These are phyloP conservation scores for Euphorbia schlechtendalii DNA, from an alignment of 441 rosid species.

Conservation along the genomic window DNA sequence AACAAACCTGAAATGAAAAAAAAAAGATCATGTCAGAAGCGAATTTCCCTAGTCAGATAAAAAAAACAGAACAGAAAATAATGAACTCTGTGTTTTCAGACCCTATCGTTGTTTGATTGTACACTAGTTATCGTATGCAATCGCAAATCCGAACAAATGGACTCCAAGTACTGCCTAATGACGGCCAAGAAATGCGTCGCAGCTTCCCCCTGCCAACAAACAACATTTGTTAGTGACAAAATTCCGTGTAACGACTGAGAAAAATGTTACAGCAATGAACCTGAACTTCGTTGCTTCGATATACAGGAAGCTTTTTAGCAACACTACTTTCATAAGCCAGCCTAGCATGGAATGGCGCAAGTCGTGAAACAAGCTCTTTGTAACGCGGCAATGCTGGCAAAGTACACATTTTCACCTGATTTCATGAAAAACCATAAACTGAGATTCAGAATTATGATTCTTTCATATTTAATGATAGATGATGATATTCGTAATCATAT, in stretches of 20 bases:
- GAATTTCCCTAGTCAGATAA: too few species aligned
- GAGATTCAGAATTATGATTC: background rate
- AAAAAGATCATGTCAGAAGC: slow-evolving; percentile 12
- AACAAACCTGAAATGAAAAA: slow-evolving; percentile 59
- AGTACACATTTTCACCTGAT: slow-evolving; percentile 48
- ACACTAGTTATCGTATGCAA: slow-evolving; percentile 91
- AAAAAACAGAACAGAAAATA: background rate
- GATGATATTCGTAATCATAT: too few species aligned
- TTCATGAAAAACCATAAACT: slow-evolving; percentile 1
- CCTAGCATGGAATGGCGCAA: slow-evolving; percentile 65
- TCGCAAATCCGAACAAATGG: slow-evolving; percentile 75
- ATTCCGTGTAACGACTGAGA: background rate
- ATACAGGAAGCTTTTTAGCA: slow-evolving; percentile 70
- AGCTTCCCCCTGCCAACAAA: slow-evolving; percentile 60
- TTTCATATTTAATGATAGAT: background rate
- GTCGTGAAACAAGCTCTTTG: slow-evolving; percentile 67
- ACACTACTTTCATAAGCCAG: slow-evolving; percentile 47
- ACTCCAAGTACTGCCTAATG: slow-evolving; percentile 74
- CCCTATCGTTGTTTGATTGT: slow-evolving; percentile 91
- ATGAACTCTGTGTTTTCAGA: slow-evolving; percentile 26
- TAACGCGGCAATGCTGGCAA: slow-evolving; percentile 75
- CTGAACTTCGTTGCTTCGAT: slow-evolving; percentile 82
- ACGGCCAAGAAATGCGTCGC: slow-evolving; percentile 57
- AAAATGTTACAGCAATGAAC: slow-evolving; percentile 27
- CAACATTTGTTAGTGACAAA: background rate